These are phyloP conservation scores for Fusarium tricinctum DNA, from an alignment of 2,329 filamentous ascomycete species.

Conservation along the genomic window DNA sequence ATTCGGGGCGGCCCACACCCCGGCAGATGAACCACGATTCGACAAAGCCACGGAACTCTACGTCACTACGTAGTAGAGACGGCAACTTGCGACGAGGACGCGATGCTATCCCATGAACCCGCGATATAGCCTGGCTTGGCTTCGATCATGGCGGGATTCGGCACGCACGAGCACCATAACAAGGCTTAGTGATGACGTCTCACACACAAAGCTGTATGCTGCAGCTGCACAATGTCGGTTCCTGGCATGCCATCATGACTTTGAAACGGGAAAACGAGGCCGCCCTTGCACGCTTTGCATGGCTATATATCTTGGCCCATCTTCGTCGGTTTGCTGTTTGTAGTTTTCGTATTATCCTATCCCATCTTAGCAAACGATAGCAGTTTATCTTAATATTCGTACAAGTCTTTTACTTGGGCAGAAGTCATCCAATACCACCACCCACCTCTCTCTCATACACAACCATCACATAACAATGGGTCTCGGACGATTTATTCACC, in stretches of 20 bases:
- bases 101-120: slow-evolving; percentile 22
- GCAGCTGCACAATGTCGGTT: slow-evolving; percentile 33
- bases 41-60: slow-evolving; percentile 47
- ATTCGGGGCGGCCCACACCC: slow-evolving; percentile 37
- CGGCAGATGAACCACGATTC: slow-evolving; percentile 41
- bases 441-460: slow-evolving; percentile 4
- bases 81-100: slow-evolving; percentile 33
- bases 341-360: slow-evolving; percentile 21
- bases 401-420: slow-evolving; percentile 10
- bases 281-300: slow-evolving; percentile 10
- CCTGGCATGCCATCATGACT: slow-evolving; percentile 23
- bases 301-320: slow-evolving; percentile 32
- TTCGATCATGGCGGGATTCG: slow-evolving; percentile 34
- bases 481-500: slow-evolving; percentile 65
- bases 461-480: slow-evolving; percentile 58
- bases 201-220: slow-evolving; percentile 27
- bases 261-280: slow-evolving; percentile 13
- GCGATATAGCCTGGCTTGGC: slow-evolving; percentile 33
- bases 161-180: slow-evolving; percentile 31
- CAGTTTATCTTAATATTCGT: not conserved
- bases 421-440: slow-evolving; percentile 3
- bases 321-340: slow-evolving; percentile 9
- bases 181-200: slow-evolving; percentile 47
- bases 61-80: slow-evolving; percentile 38
- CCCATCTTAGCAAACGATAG: slow-evolving; percentile 9